A percentile compares a stretch with the other conserved stretches of the same genome.
phyloP scores from a whole-genome alignment of 768 basidiomycete species.

The Russula foetens region DNA sequence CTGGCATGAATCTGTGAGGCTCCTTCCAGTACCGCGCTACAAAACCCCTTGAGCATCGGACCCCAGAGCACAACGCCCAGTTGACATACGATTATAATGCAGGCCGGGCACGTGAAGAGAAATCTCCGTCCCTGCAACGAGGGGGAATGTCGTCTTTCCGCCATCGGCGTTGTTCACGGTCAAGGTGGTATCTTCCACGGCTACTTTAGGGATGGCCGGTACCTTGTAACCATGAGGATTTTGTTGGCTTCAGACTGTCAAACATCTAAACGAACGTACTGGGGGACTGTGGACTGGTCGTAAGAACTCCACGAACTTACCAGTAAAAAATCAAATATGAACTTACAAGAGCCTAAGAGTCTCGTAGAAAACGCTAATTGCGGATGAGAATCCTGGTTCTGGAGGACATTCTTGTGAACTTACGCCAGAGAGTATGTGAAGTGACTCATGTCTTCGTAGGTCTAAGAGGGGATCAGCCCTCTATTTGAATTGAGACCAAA shows the following conservation, averaged over 20 bases:
- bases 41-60: neutral
- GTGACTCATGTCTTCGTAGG: slow-evolving; percentile 21
- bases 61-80: no score
- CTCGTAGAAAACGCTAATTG: slow-evolving; percentile 29
- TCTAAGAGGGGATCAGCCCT: slow-evolving; percentile 2
- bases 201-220: slow-evolving; percentile 36
- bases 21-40: slow-evolving; percentile 50
- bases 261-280: neutral
- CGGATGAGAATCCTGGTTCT: neutral
- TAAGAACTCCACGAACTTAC: neutral
- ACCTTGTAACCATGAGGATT: slow-evolving; percentile 31
- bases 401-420: neutral
- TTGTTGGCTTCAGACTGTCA: neutral
- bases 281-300: neutral
- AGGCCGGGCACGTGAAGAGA: slow-evolving; percentile 32
- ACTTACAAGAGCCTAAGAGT: slow-evolving; percentile 35
- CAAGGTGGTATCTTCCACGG: slow-evolving; percentile 39
- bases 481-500: neutral
- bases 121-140: slow-evolving; percentile 37
- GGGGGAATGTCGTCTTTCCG: slow-evolving; percentile 31
- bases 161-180: slow-evolving; percentile 31
- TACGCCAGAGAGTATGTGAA: slow-evolving; percentile 20
- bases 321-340: neutral
- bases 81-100: slow-evolving; percentile 41
- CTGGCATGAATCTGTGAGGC: slow-evolving; percentile 38